These are phyloP conservation scores for Rhododendron mucronatum DNA, from an alignment of 148 eudicot species.

Conservation along the genomic window DNA sequence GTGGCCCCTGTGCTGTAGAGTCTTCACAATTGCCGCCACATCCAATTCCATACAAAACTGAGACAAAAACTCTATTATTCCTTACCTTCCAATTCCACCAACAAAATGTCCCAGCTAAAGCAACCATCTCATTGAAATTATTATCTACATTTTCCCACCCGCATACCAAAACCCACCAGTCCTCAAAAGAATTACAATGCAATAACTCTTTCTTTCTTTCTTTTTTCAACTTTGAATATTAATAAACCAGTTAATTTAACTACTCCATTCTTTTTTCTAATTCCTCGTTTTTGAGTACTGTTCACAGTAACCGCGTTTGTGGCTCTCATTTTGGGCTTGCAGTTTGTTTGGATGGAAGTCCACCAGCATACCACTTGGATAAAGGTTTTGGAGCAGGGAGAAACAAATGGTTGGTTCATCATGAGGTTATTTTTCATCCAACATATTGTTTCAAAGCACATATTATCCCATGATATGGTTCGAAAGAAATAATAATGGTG, in stretches of 20 bases:
- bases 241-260: neutral
- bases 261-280: neutral
- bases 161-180: too few species aligned
- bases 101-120: too few species aligned
- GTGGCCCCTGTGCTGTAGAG: too few species aligned
- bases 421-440: conserved; percentile 41
- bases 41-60: too few species aligned
- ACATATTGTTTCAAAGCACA: neutral
- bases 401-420: conserved; percentile 71
- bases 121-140: too few species aligned
- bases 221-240: too few species aligned
- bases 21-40: too few species aligned
- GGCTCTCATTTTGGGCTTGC: conserved; percentile 14
- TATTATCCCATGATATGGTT: neutral
- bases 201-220: neutral
- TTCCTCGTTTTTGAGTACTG: neutral
- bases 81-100: too few species aligned
- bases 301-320: neutral
- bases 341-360: conserved; percentile 95
- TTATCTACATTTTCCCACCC: too few species aligned
- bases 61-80: too few species aligned
- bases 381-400: conserved; percentile 70
- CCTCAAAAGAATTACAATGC: too few species aligned
- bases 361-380: conserved; percentile 81
- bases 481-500: too few species aligned